Conservation (phyloP, 2,329 filamentous ascomycete genomes). For the Magnaporthiopsis rhizophila region DNA sequence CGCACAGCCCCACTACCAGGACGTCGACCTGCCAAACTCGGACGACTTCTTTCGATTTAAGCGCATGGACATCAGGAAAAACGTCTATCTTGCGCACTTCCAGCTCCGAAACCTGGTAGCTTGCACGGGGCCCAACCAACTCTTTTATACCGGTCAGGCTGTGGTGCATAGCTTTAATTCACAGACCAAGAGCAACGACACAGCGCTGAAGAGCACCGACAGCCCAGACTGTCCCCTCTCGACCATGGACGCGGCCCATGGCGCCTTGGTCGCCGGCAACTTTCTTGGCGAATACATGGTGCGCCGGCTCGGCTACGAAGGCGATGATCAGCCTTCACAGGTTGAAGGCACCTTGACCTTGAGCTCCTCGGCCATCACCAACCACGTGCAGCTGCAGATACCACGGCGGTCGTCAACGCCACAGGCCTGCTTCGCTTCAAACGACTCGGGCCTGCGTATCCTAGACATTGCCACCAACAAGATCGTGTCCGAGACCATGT, state of each 20-base stretch:
- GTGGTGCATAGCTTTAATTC: constrained; percentile 46
- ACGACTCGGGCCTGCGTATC: constrained; percentile 51
- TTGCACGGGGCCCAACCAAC: constrained; percentile 44
- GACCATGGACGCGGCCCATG: constrained; percentile 42
- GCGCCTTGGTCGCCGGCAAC: constrained; percentile 50
- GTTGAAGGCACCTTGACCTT: constrained; percentile 40
- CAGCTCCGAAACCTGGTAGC: constrained; percentile 57
- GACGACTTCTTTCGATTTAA: constrained; percentile 52
- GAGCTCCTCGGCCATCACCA: constrained; percentile 50
- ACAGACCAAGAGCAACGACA: constrained; percentile 34
- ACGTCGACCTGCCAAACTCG: constrained; percentile 26
- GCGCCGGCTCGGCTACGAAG: constrained; percentile 32
- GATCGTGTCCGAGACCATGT: constrained; percentile 45
- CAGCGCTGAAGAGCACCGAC: constrained; percentile 30
- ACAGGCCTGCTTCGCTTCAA: constrained; percentile 53
- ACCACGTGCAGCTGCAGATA: constrained; percentile 52
- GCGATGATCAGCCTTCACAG: constrained; percentile 22
- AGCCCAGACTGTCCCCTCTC: constrained; percentile 36
- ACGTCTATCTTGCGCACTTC: constrained; percentile 54
- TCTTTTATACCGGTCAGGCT: constrained; percentile 46
- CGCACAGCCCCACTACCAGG: constrained; percentile 16
- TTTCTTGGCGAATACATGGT: constrained; percentile 50
- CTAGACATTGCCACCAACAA: constrained; percentile 52
- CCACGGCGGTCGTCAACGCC: constrained; percentile 44
- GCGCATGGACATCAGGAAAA: constrained; percentile 44